phyloP scores from a whole-genome alignment of 139 green algal species.

The Chloropicon primus region DNA sequence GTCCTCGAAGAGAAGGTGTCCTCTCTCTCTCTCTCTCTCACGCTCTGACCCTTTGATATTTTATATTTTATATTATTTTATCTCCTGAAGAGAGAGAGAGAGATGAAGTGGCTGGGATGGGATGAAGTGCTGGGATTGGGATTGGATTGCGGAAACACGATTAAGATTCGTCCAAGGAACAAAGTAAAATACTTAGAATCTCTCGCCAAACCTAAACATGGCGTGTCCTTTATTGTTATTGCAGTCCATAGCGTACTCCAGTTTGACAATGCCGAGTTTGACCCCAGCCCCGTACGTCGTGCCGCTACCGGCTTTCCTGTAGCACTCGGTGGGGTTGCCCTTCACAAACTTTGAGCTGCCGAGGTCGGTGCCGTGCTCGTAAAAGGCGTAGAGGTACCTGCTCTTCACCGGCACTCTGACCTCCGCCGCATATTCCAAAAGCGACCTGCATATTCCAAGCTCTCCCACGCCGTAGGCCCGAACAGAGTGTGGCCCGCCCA shows the following conservation, averaged over 20 bases:
- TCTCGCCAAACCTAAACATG: conserved; percentile 78
- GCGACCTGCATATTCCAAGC: conserved; percentile 64
- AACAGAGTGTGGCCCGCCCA: conserved; percentile 86
- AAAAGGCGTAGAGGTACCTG: conserved; percentile 71
- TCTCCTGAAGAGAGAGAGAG: too few species aligned
- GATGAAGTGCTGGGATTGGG: too few species aligned
- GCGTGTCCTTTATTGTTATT: conserved; percentile 59
- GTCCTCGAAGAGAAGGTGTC: too few species aligned
- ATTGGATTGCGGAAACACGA: too few species aligned
- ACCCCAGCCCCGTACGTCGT: conserved; percentile 59
- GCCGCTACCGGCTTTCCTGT: conserved; percentile 67
- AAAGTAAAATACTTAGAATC: too few species aligned
- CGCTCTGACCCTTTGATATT: too few species aligned
- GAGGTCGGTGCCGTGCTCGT: conserved; percentile 74
- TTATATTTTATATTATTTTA: too few species aligned
- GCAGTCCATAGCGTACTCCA: conserved; percentile 71
- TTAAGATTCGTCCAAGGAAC: too few species aligned
- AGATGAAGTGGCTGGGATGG: too few species aligned
- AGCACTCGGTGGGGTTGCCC: conserved; percentile 89
- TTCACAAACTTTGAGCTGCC: conserved; percentile 36
- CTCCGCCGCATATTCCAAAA: conserved; percentile 64
- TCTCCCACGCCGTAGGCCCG: conserved; percentile 87
- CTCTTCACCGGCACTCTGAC: conserved; percentile 54
- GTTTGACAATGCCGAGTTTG: conserved; percentile 59
- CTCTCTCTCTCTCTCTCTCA: too few species aligned